phyloP scores from a whole-genome alignment of 805 yeast genomes.

The Zygotorulaspora danielsina region DNA sequence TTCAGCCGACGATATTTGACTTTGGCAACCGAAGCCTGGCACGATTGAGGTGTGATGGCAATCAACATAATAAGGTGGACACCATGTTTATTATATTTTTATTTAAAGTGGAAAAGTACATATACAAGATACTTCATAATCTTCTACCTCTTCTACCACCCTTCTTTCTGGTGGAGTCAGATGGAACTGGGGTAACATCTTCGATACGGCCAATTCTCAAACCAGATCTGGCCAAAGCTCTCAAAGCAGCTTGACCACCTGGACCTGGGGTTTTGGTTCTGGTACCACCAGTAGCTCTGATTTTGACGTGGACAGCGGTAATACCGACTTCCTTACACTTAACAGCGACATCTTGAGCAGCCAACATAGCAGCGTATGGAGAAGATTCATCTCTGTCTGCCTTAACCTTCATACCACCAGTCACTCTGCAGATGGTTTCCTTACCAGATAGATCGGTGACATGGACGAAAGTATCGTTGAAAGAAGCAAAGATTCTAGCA shows the following conservation, averaged over 20 bases:
- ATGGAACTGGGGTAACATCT: slow-evolving; percentile 99
- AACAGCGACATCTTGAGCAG: slow-evolving; percentile 99
- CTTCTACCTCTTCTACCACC: slow-evolving; percentile 99
- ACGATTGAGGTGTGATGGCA: too few species aligned
- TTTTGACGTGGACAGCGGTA: slow-evolving; percentile 98
- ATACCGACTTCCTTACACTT: slow-evolving; percentile 99
- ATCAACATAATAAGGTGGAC: too few species aligned
- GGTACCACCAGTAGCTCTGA: slow-evolving; percentile 99
- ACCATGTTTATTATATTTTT: background rate
- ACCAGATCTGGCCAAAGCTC: slow-evolving; percentile 99
- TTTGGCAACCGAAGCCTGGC: too few species aligned
- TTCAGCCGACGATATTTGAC: too few species aligned
- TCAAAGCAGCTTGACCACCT: slow-evolving; percentile 99
- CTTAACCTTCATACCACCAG: slow-evolving; percentile 99
- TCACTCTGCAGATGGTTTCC: slow-evolving; percentile 99
- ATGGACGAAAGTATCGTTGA: slow-evolving; percentile 99
- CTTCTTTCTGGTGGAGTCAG: slow-evolving; percentile 99
- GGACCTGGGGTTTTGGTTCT: slow-evolving; percentile 99
- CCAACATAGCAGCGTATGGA: slow-evolving; percentile 99
- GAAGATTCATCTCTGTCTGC: slow-evolving; percentile 99
- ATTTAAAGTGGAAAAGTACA: slow-evolving; percentile 1
- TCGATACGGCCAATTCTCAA: slow-evolving; percentile 99
- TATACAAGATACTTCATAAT: slow-evolving; percentile 49
- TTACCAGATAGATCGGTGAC: slow-evolving; percentile 99
- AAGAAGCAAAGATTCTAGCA: slow-evolving; percentile 99